These are phyloP conservation scores for Pseudonitzschia pungens DNA, from an alignment of 108 stramenopile species.

Conservation along the genomic window DNA sequence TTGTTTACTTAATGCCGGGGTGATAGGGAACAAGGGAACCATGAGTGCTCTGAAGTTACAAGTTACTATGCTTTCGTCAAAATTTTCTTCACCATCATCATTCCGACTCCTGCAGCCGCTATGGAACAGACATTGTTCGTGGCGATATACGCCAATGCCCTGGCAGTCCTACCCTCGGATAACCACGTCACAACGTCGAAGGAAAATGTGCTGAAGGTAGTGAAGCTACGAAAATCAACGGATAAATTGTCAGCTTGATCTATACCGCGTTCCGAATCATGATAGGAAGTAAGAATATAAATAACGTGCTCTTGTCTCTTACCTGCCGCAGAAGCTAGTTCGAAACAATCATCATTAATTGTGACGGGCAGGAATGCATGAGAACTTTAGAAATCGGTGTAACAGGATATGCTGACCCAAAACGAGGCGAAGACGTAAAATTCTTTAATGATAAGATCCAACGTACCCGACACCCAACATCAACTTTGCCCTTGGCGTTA, in stretches of 20 bases:
- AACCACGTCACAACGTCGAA: conserved; percentile 70
- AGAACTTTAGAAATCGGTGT: not conserved
- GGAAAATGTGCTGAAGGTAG: conserved; percentile 75
- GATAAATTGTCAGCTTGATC: not conserved
- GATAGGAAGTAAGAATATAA: not conserved
- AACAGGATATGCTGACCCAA: not conserved
- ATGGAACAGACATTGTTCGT: conserved; percentile 71
- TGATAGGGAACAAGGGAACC: not conserved
- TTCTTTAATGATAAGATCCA: no score
- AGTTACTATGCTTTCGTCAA: conserved; percentile 16
- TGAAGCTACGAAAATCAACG: conserved; percentile 51
- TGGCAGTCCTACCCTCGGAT: conserved; percentile 41
- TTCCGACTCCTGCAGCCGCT: conserved; percentile 61
- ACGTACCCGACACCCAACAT: conserved; percentile 59
- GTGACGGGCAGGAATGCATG: not conserved
- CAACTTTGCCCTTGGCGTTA: conserved; percentile 61
- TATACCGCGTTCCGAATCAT: not conserved
- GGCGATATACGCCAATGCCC: conserved; percentile 55
- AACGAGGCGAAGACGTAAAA: no score
- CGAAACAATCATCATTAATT: not conserved
- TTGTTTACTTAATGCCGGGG: not conserved
- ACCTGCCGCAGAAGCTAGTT: conserved; percentile 13
- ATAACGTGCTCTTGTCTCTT: not conserved
- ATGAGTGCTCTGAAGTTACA: conserved; percentile 9
- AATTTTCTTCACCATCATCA: conserved; percentile 52